Evolutionary conservation across 768 basidiomycete genomes (phyloP).

Genomic region (Tricholoma sp.): DNA sequence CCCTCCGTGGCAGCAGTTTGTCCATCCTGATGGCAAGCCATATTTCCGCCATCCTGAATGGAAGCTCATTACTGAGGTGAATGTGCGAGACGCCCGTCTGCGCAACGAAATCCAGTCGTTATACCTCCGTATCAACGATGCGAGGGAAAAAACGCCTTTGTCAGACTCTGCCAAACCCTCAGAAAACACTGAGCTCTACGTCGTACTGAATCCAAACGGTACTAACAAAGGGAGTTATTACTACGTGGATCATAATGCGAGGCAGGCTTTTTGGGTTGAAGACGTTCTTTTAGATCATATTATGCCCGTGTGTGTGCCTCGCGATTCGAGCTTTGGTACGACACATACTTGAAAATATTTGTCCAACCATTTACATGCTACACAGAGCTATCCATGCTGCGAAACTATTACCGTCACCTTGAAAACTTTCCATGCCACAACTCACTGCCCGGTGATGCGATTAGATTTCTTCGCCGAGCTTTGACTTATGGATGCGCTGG

Average conservation of each 20-base stretch:
- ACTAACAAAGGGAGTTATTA: neutral
- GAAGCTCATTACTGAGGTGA: neutral
- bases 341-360: neutral
- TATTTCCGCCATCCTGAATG: neutral
- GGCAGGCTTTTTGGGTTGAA: neutral
- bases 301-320: neutral
- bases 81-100: neutral
- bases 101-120: neutral
- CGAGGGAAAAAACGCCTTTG: neutral
- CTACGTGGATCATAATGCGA: neutral
- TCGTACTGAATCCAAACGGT: neutral
- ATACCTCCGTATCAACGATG: neutral
- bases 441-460: neutral
- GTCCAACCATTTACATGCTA: neutral
- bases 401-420: neutral
- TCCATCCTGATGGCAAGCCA: neutral
- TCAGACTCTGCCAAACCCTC: neutral
- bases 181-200: neutral
- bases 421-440: neutral
- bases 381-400: neutral
- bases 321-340: neutral
- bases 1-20: neutral
- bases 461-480: neutral
- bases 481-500: neutral
- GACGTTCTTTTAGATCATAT: neutral